Base-by-base conservation (phyloP, 805 yeast genomes). In the Pichia cephalocereana region DNA sequence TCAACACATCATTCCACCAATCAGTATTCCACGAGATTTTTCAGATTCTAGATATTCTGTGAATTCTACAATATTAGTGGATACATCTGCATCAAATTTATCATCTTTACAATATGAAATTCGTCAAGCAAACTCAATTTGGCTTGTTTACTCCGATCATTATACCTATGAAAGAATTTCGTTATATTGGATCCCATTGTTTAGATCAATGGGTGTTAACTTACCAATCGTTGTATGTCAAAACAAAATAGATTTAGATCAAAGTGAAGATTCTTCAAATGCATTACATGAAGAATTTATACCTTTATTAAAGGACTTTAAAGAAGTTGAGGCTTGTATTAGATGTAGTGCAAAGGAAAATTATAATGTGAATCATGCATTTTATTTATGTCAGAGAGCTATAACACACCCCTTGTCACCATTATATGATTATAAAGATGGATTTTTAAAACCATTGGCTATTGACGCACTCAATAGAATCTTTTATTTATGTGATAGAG, bases 351-450 rank as follows among this genome's bases (percentile, higher is more conserved):
- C 98, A 2, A 83, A 82, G 56, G 77, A 76, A n/a, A 83, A 82
- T 53, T 75, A 80, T 56, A 90, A 93, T 61, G 90, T 91, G 14
- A 89, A 83, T 53, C 96, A 91, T 62, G 89, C 93, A 1, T 90
- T 90, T 56, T 93, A 93, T 63, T 69, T 93, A 15, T 93, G 99
- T 59, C 96, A 90, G 62, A 67, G 97, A 44, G 91, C 98, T 0
- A 89, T 91, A 0, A 84, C 91, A 0, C 89, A 86, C 63, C 99
- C 99, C 0, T 76, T 93, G 10, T 82, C 96, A 0, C 99, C 99
- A 0, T 64, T 93, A 27, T 93, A 83, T 59, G 98, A 93, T 62
- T 81, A 96, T n/a, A 87, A 89, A 57, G 88, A 85, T 51, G 91
- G 93, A 1, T 76, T 71, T 43, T 68, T 93, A 56, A 91, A 90